Evolutionary conservation across 169 alveolate species (phyloP), one percentile per base, ranked within the genome.

Genomic region (Plasmodium sp.): DNA sequence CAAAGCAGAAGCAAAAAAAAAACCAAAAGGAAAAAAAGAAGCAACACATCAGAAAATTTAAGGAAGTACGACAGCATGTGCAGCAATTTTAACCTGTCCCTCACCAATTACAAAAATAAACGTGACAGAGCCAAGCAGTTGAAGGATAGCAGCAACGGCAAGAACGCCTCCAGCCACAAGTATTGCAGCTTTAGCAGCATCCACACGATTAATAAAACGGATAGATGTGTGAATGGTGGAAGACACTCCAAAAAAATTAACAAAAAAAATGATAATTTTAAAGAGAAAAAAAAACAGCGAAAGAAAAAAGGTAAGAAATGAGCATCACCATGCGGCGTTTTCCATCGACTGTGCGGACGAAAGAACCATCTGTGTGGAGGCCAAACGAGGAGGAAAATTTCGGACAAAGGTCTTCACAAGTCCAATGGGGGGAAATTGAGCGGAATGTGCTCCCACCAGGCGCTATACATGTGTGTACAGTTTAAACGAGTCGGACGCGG

Each of bases 51-150:
- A 31, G 48, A 75, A 58, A 10, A 33, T 18, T 22, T 48, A 31
- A 62, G 84, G 36, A 72, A 22, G 48, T 39, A 62, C 75, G 92
- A 83, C 18, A 41, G 84, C 90, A 56, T 84, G 67, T 27, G 22
- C 27, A 54, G 86, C 51, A 45, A 58, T 39, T 82, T 84, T 72
- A 84, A 92, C 18, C 56, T 67, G 27, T 48, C 75, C 12, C 79
- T 74, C 31, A 94, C 92, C 58, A 54, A 91, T 84, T 94, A 34
- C 86, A 51, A 91, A 34, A 93, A 83, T 14, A 85, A 43, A 79
- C 81, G 79, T 41, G 93, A 79, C 18, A 93, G 75, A 36, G 67
- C 81, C 33, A 91, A 90, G 31, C 93, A 93, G 31, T 58, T 84
- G 27, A 93, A 90, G 39, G 67, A 91, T 41, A 54, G 39, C 36